Percentiles rank a stretch among this genome's conserved stretches.
Evolutionary conservation across 2,329 filamentous ascomycete genomes (phyloP).

Genomic region (Penicillium sp.): DNA sequence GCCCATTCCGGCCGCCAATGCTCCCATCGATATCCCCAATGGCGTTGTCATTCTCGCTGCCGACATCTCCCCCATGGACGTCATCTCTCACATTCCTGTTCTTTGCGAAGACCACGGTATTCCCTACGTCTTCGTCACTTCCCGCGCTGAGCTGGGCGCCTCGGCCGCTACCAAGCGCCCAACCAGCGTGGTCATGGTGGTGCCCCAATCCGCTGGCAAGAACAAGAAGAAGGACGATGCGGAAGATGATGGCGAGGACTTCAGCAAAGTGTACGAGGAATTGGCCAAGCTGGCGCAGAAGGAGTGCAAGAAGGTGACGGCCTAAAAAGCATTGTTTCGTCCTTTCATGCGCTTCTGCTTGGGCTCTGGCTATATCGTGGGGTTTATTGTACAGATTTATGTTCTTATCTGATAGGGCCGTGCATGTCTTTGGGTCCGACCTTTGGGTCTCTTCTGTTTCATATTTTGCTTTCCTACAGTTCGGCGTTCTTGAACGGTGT

Average conservation of each 20-base stretch:
- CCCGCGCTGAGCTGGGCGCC: slow-evolving; percentile 85
- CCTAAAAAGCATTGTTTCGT: slow-evolving; percentile 34
- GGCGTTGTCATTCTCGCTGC: slow-evolving; percentile 85
- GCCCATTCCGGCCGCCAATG: slow-evolving; percentile 59
- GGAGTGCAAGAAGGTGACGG: slow-evolving; percentile 52
- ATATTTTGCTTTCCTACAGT: slow-evolving; percentile 34
- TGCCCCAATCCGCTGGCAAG: slow-evolving; percentile 46
- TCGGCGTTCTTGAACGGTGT: slow-evolving; percentile 39
- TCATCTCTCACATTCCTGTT: slow-evolving; percentile 95
- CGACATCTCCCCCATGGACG: slow-evolving; percentile 97
- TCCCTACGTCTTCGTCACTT: slow-evolving; percentile 91
- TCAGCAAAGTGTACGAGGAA: slow-evolving; percentile 50
- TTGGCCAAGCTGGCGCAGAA: slow-evolving; percentile 55
- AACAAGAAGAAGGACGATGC: slow-evolving; percentile 47
- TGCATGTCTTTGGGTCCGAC: slow-evolving; percentile 37
- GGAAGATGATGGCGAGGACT: slow-evolving; percentile 44
- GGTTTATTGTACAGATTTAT: slow-evolving; percentile 36
- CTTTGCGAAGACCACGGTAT: slow-evolving; percentile 98
- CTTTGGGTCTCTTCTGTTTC: slow-evolving; percentile 33
- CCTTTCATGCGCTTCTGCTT: slow-evolving; percentile 19
- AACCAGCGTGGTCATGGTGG: slow-evolving; percentile 89
- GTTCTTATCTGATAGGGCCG: slow-evolving; percentile 33
- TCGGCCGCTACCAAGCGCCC: slow-evolving; percentile 93
- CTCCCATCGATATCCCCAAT: slow-evolving; percentile 57
- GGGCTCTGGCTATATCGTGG: slow-evolving; percentile 24